Conservation (phyloP, 108 stramenopile genomes). For the Stephanodiscus triporus region DNA sequence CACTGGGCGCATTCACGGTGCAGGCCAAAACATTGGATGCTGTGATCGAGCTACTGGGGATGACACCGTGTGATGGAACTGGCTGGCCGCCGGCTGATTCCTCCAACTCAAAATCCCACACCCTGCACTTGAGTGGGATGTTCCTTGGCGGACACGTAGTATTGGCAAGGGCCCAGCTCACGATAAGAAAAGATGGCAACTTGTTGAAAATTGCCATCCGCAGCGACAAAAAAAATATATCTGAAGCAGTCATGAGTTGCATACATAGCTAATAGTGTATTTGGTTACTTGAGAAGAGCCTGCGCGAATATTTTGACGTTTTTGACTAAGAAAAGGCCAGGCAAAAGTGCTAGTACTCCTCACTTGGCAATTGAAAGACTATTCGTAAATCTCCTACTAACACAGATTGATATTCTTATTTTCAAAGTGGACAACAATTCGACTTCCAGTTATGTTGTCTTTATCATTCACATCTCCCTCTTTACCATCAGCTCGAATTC, state of each 20-base stretch:
- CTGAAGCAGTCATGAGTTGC: constrained; percentile 87
- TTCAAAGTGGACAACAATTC: no score
- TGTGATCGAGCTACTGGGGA: constrained; percentile 87
- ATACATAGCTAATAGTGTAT: constrained; percentile 38
- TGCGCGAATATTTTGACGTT: no score
- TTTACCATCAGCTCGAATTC: no score
- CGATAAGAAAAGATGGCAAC: constrained; percentile 63
- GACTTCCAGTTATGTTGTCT: no score
- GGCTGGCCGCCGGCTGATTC: constrained; percentile 54
- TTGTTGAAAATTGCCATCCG: constrained; percentile 93
- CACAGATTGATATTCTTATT: no score
- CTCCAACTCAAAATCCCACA: constrained; percentile 77
- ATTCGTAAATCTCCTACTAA: no score
- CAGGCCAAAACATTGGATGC: constrained; percentile 88
- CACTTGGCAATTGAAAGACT: no score
- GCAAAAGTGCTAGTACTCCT: no score
- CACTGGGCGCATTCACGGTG: constrained; percentile 91
- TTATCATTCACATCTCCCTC: no score
- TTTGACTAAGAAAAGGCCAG: no score
- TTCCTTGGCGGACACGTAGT: constrained; percentile 85
- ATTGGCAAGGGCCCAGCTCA: constrained; percentile 86
- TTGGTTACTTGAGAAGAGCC: no score
- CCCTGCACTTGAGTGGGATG: constrained; percentile 89
- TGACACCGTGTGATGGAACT: constrained; percentile 94
- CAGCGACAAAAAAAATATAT: constrained; percentile 70